Conservation (phyloP, 768 basidiomycete species). For the Suillus lakei region DNA sequence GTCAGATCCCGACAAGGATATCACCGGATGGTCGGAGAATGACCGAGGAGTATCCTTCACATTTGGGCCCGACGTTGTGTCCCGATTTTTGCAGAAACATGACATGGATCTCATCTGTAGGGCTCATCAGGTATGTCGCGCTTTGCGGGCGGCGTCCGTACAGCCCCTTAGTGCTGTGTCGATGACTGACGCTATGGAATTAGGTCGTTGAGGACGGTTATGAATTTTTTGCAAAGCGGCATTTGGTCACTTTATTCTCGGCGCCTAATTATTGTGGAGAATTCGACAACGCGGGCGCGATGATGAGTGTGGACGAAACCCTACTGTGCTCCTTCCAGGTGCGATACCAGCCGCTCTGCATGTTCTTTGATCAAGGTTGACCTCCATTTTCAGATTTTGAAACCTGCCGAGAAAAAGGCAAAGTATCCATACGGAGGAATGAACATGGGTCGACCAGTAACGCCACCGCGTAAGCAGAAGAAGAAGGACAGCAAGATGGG, state of each 20-base stretch:
- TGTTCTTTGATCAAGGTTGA: slow-evolving; percentile 2
- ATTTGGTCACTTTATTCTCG: slow-evolving; percentile 95
- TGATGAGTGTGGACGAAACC: slow-evolving; percentile 99
- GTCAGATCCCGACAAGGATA: slow-evolving; percentile 99
- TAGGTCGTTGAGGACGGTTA: slow-evolving; percentile 99
- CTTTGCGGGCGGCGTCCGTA: slow-evolving; percentile 7
- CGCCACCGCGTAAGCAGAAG: slow-evolving; percentile 97
- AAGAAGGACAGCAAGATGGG: slow-evolving; percentile 84
- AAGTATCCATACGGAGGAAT: slow-evolving; percentile 90
- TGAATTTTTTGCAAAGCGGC: slow-evolving; percentile 98
- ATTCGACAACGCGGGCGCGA: slow-evolving; percentile 99
- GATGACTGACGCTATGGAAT: slow-evolving; percentile 7
- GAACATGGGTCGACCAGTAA: slow-evolving; percentile 87
- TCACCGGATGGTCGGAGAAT: slow-evolving; percentile 99
- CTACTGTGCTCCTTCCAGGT: slow-evolving; percentile 98
- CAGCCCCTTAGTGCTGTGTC: slow-evolving; percentile 10
- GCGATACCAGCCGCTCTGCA: slow-evolving; percentile 27
- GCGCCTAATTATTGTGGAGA: slow-evolving; percentile 96
- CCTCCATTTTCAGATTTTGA: slow-evolving; percentile 73
- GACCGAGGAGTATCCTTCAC: slow-evolving; percentile 99
- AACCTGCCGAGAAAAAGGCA: slow-evolving; percentile 98
- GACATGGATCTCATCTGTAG: slow-evolving; percentile 99
- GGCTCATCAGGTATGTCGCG: slow-evolving; percentile 85
- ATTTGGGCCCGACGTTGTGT: slow-evolving; percentile 97
- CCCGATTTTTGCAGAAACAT: slow-evolving; percentile 97